Evolutionary conservation across 805 yeast genomes (phyloP).

Genomic region (Wickerhamiella azymoides): DNA sequence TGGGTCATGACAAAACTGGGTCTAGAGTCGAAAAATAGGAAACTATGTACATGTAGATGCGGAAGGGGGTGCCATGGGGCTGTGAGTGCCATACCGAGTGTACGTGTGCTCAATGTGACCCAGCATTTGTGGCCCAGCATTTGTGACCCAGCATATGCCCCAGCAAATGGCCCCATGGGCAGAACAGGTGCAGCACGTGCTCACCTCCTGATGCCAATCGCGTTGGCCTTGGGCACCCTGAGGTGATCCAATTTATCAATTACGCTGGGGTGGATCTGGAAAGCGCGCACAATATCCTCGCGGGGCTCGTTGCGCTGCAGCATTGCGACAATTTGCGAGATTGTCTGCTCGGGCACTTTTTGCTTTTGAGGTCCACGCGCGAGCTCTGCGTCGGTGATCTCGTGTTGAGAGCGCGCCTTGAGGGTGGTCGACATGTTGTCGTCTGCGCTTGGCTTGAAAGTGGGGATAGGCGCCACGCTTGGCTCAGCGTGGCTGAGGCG

Average conservation of each 20-base stretch:
- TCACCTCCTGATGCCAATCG: neutral
- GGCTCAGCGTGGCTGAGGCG: constrained; percentile 1
- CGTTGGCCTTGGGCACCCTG: constrained; percentile 2
- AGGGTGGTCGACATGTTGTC: constrained; percentile 18
- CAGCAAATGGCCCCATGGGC: no score
- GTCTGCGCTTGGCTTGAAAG: constrained; percentile 13
- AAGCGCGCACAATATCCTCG: constrained; percentile 12
- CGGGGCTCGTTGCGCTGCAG: constrained; percentile 17
- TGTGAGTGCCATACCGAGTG: no score
- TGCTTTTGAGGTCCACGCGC: constrained; percentile 9
- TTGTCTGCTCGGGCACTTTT: constrained; percentile 16
- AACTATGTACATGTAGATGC: no score
- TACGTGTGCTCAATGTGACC: no score
- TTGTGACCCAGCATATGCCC: neutral
- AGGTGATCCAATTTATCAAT: constrained; percentile 12
- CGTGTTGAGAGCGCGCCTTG: constrained; percentile 13
- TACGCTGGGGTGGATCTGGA: constrained; percentile 14
- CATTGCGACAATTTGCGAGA: constrained; percentile 16
- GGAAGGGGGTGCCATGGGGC: no score
- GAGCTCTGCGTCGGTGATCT: constrained; percentile 6
- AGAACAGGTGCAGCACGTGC: neutral
- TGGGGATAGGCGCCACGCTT: neutral
- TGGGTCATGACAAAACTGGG: constrained; percentile 23
- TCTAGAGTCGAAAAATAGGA: no score
- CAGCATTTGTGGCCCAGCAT: no score